A percentile compares a stretch with the other conserved stretches of the same genome.
Conservation (phyloP, 345 rosid species). For the Eucalyptus curtisii region DNA sequence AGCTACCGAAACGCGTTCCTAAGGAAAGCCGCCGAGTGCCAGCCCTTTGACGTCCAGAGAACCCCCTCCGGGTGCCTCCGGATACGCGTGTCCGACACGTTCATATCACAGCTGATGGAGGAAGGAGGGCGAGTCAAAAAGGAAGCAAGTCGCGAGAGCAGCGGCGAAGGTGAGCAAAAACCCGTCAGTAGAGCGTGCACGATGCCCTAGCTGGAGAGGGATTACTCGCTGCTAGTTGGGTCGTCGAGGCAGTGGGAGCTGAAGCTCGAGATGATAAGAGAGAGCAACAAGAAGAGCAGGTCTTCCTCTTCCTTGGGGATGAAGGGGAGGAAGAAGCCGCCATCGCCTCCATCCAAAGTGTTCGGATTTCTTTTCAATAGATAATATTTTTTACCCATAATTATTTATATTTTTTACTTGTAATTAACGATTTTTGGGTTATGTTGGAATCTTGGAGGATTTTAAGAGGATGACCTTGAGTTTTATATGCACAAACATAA, state of each 20-base stretch:
- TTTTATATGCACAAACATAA: no score
- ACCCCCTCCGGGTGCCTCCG: constrained; percentile 32
- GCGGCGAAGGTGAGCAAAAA: neutral
- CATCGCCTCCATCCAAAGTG: neutral
- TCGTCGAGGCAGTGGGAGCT: constrained; percentile 61
- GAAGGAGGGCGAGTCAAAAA: neutral
- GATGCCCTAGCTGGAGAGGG: constrained; percentile 55
- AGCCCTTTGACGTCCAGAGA: constrained; percentile 48
- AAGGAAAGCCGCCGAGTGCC: neutral
- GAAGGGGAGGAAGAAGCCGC: constrained; percentile 23
- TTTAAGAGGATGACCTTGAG: no score
- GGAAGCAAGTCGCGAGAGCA: neutral
- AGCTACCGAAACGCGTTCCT: neutral
- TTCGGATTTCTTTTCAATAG: no score
- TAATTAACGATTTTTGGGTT: no score
- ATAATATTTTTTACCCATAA: no score
- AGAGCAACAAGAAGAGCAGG: constrained; percentile 13
- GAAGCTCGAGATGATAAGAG: constrained; percentile 69
- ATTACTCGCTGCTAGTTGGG: constrained; percentile 52
- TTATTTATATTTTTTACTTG: no score
- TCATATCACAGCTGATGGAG: constrained; percentile 47
- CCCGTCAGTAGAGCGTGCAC: constrained; percentile 23
- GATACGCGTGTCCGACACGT: constrained; percentile 55
- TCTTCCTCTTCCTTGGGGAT: constrained; percentile 28
- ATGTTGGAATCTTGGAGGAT: no score